A percentile compares a stretch with the other conserved stretches of the same genome.
Evolutionary conservation across 257 asterid genomes (phyloP).

Genomic region (Solanum ossicruentum): DNA sequence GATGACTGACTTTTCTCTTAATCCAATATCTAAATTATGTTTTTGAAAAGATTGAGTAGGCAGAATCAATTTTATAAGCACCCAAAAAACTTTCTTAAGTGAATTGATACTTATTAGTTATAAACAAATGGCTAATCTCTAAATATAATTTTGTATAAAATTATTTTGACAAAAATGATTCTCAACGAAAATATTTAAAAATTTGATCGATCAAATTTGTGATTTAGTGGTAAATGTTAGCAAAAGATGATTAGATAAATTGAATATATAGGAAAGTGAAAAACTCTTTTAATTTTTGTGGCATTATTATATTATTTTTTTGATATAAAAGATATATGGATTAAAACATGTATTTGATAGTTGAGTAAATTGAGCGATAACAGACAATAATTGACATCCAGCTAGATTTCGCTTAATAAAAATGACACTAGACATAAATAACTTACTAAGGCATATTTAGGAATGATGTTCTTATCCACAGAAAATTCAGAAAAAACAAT

Average conservation of each 20-base stretch:
- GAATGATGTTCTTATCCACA: background rate
- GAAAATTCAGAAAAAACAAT: background rate
- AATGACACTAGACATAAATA: background rate
- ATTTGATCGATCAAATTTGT: background rate
- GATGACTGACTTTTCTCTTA: background rate
- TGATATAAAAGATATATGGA: background rate
- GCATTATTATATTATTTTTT: background rate
- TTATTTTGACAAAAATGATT: background rate
- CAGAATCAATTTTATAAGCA: background rate
- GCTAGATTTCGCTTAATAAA: background rate
- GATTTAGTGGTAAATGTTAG: background rate
- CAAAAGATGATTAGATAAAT: background rate
- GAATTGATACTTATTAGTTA: background rate
- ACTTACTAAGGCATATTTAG: background rate
- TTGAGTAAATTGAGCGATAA: background rate
- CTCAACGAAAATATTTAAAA: background rate
- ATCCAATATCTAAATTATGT: background rate
- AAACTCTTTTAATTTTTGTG: background rate
- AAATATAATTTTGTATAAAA: background rate
- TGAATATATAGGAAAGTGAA: background rate
- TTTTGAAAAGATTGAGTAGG: background rate
- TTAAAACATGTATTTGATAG: background rate
- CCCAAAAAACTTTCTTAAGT: background rate
- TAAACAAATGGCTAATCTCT: background rate
- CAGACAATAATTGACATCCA: background rate